Conservation (phyloP, 2,329 filamentous ascomycete genomes). For the Colletotrichum horii region DNA sequence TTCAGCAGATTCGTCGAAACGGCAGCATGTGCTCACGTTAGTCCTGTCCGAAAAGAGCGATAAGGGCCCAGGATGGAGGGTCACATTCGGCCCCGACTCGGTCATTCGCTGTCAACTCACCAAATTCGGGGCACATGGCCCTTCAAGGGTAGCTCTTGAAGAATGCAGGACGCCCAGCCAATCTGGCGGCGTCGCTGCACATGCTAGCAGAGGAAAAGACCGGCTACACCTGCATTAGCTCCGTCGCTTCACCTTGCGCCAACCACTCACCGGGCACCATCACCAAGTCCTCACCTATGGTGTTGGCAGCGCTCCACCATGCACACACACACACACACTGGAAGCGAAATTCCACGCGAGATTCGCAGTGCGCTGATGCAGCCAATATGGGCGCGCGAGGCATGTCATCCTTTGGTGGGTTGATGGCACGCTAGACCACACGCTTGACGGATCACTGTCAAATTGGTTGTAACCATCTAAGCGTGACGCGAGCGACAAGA, state of each 20-base stretch:
- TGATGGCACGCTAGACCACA: neutral
- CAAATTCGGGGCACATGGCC: constrained; percentile 6
- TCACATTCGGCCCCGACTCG: constrained; percentile 13
- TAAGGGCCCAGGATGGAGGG: neutral
- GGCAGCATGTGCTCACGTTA: constrained; percentile 7
- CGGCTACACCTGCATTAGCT: constrained; percentile 21
- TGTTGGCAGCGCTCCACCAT: neutral
- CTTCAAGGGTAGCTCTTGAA: neutral
- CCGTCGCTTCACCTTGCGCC: neutral
- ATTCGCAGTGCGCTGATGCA: neutral
- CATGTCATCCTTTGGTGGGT: neutral
- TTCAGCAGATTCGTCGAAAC: neutral
- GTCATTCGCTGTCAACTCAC: neutral
- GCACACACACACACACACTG: neutral
- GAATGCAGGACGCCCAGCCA: neutral
- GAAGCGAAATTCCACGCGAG: neutral
- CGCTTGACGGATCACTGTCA: neutral
- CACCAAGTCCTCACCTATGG: constrained; percentile 3
- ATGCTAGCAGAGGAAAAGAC: neutral
- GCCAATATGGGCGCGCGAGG: neutral
- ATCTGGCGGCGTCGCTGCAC: neutral
- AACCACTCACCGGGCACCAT: constrained; percentile 9
- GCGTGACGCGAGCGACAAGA: neutral
- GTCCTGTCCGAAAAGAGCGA: neutral
- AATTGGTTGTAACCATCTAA: neutral